A percentile compares a stretch with the other conserved stretches of the same genome.
These are phyloP conservation scores for Trametes hirsuta DNA, from an alignment of 1,284 basidiomycete species.

Conservation along the genomic window DNA sequence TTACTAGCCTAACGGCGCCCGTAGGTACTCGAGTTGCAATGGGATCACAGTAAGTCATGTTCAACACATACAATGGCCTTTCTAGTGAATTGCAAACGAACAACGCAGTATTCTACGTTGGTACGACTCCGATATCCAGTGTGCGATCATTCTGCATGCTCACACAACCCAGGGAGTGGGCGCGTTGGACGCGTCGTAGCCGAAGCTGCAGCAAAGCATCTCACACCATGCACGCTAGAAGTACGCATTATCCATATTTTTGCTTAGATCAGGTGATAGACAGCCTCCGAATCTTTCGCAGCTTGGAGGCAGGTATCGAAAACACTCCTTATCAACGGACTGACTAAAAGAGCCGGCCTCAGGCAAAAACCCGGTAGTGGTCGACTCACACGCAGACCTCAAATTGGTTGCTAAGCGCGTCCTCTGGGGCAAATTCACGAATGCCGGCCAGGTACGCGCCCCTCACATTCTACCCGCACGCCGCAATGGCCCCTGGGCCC, in stretches of 20 bases:
- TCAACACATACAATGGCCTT: background rate
- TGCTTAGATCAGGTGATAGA: background rate
- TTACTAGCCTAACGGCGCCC: background rate
- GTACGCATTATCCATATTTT: conserved; percentile 37
- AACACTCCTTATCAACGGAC: conserved; percentile 33
- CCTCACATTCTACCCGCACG: background rate
- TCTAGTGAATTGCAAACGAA: background rate
- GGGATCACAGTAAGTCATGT: conserved; percentile 75
- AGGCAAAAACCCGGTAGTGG: conserved; percentile 85
- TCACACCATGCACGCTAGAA: conserved; percentile 83
- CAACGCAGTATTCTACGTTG: conserved; percentile 58
- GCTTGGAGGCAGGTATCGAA: conserved; percentile 28
- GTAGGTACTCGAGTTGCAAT: conserved; percentile 73
- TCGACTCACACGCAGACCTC: conserved; percentile 72
- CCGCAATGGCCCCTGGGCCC: background rate
- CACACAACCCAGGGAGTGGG: conserved; percentile 50
- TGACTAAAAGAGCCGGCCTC: background rate
- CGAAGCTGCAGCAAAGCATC: conserved; percentile 78
- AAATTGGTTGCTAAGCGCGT: conserved; percentile 65
- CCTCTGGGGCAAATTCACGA: conserved; percentile 82
- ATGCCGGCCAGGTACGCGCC: conserved; percentile 66
- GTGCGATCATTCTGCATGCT: background rate
- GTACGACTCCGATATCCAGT: conserved; percentile 29
- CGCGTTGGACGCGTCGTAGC: conserved; percentile 80
- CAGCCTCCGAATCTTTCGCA: conserved; percentile 19